phyloP scores from a whole-genome alignment of 371 early-diverging fungal genomes.

The Dinochytrium kinnereticum region DNA sequence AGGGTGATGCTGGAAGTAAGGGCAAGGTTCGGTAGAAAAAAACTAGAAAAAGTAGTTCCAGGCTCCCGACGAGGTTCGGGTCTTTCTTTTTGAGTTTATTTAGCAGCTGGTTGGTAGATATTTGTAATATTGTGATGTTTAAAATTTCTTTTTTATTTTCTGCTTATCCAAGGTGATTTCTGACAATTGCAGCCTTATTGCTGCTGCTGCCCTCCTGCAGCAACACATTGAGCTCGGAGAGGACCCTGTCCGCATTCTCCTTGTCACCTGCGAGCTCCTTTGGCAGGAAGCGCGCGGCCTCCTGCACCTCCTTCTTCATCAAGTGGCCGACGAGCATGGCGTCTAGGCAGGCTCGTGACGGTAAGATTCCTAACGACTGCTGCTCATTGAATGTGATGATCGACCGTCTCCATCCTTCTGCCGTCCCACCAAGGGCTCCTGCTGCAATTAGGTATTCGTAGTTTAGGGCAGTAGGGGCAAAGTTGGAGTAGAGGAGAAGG shows the following conservation, averaged over 20 bases:
- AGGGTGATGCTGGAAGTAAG: too few relatives aligned
- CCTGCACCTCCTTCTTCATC: background rate
- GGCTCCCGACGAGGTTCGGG: too few relatives aligned
- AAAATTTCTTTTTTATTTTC: too few relatives aligned
- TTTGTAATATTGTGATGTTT: too few relatives aligned
- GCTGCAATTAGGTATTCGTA: conserved; percentile 39
- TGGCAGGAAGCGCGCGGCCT: background rate
- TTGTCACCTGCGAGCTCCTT: background rate
- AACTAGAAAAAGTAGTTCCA: too few relatives aligned
- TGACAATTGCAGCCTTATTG: too few relatives aligned
- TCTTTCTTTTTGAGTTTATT: too few relatives aligned
- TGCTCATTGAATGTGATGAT: conserved; percentile 39
- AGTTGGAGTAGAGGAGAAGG: conserved; percentile 39
- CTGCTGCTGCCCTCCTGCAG: too few relatives aligned
- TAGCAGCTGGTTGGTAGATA: too few relatives aligned
- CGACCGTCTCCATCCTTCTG: conserved; percentile 45
- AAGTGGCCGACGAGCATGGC: background rate
- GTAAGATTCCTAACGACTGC: conserved; percentile 22
- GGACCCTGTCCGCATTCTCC: background rate
- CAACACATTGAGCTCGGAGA: background rate
- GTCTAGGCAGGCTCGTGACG: background rate
- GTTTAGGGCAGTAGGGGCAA: conserved; percentile 27
- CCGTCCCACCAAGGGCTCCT: conserved; percentile 36
- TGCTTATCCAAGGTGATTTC: too few relatives aligned
- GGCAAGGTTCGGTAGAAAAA: too few relatives aligned